Base-by-base conservation (phyloP, 2,329 filamentous ascomycete genomes). In the Hirsutella rhossiliensis region DNA sequence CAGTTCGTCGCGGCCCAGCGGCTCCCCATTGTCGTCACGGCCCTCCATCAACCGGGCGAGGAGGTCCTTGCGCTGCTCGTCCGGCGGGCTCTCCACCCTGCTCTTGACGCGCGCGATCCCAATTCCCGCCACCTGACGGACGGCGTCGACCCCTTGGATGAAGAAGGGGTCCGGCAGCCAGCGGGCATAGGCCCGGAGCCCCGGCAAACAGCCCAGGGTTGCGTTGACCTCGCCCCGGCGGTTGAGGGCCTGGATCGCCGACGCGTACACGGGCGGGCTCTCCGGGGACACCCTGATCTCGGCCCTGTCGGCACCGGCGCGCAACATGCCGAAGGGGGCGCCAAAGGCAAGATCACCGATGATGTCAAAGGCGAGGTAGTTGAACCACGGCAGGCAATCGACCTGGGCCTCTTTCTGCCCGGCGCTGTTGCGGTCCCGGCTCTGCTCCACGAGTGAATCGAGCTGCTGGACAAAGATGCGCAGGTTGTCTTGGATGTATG, bases 201-300 rank as follows among this genome's bases (percentile, higher is more conserved):
- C 63, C 0, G 88, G 87, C 44, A 82, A 68, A 55, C 78, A 84
- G 2, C 88, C 88, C 4, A 96, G 69, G 0, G 87, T 80, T 4
- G 80, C 84, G 12, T 82, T 89, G 28, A 95, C 87, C 57, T 95
- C 88, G 44, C 88, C 89, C 41, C 88, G 75, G 13, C 88, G 77
- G 65, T 95, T 95, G 44, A 95, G 70, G 4, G 94, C 89, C 63
- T 95, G 81, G 48, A 95, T 86, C 11, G 88, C 89, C 0, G 82
- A 76, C 0, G 83, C 84, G 54, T 83, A 87, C 27, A 77, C 76
- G 4, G 83, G 75, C 2, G 76, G 68, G 1, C 73, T 69, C 47
- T 78, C 69, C 0, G 80, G 77, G 0, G 73, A 73, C 47, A 67
- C 65, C 39, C 80, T 74, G 41, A 90, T 78, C 62, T 90, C 84